These are phyloP conservation scores for Talaromyces piceae DNA, from an alignment of 2,329 filamentous ascomycete species.

Conservation along the genomic window DNA sequence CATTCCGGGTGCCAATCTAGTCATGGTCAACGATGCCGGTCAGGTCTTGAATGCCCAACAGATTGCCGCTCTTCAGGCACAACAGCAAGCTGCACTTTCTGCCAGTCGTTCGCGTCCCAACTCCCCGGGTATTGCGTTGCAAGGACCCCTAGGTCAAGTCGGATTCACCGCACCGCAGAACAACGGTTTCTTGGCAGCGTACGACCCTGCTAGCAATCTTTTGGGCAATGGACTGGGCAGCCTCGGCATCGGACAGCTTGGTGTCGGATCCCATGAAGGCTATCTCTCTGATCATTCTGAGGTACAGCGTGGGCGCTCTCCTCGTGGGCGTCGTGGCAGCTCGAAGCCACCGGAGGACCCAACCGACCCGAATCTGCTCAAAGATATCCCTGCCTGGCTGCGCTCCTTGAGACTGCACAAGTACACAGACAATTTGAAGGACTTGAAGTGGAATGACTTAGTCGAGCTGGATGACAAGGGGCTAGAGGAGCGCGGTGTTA, in stretches of 20 bases:
- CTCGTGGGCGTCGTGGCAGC: conserved; percentile 83
- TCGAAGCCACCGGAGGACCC: conserved; percentile 98
- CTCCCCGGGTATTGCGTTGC: conserved; percentile 81
- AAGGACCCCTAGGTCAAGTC: conserved; percentile 56
- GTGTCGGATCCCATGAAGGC: conserved; percentile 64
- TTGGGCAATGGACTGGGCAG: conserved; percentile 65
- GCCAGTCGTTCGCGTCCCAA: conserved; percentile 76
- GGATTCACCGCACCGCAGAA: conserved; percentile 83
- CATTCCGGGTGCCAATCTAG: conserved; percentile 66
- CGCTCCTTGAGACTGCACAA: conserved; percentile 93
- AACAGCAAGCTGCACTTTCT: conserved; percentile 50
- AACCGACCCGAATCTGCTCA: conserved; percentile 78
- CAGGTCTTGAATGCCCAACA: conserved; percentile 82
- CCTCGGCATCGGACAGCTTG: conserved; percentile 65
- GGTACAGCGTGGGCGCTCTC: conserved; percentile 81
- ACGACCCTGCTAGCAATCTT: conserved; percentile 64
- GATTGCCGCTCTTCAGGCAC: conserved; percentile 69
- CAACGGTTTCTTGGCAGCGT: conserved; percentile 88
- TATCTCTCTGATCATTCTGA: conserved; percentile 94
- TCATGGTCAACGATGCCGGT: conserved; percentile 92
- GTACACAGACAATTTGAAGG: conserved; percentile 97
- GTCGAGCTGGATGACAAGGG: conserved; percentile 89
- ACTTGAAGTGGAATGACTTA: conserved; percentile 92
- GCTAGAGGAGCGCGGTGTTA: conserved; percentile 85
- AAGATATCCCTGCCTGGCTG: conserved; percentile 95